Evolutionary conservation across 2,329 filamentous ascomycete genomes (phyloP).

Genomic region (Dactylellina parvicollis): DNA sequence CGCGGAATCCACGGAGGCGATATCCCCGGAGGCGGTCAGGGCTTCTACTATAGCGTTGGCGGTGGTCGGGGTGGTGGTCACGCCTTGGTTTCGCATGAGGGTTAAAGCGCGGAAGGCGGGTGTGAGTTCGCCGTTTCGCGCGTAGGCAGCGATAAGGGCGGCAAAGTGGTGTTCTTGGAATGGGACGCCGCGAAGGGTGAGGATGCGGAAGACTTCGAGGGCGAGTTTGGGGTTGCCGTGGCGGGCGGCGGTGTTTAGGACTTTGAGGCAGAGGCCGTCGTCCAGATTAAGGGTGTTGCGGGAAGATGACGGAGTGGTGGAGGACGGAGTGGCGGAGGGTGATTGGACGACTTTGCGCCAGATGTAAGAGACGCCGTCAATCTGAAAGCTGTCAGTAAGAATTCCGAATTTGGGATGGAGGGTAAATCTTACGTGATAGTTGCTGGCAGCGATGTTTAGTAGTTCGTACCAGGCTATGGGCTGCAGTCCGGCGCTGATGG

Average conservation of each 20-base stretch:
- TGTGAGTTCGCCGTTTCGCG: conserved; percentile 68
- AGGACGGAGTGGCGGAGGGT: conserved; percentile 8
- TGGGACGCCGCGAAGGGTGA: conserved; percentile 68
- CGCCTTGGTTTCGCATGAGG: conserved; percentile 75
- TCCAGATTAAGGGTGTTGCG: conserved; percentile 70
- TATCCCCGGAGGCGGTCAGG: conserved; percentile 66
- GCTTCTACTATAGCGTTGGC: conserved; percentile 71
- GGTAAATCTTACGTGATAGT: conserved; percentile 65
- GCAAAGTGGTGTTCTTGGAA: conserved; percentile 79
- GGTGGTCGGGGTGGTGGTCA: conserved; percentile 68
- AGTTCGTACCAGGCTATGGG: conserved; percentile 74
- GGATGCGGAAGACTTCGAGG: conserved; percentile 74
- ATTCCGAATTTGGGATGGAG: background rate
- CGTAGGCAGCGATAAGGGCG: conserved; percentile 77
- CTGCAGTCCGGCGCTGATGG: conserved; percentile 63
- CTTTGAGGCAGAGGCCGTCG: conserved; percentile 72
- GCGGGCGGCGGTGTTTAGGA: conserved; percentile 77
- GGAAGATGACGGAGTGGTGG: background rate
- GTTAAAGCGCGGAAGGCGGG: conserved; percentile 76
- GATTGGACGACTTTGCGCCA: conserved; percentile 75
- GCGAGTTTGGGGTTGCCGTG: conserved; percentile 75
- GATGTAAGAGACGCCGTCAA: conserved; percentile 72
- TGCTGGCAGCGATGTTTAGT: conserved; percentile 77
- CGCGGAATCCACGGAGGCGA: conserved; percentile 60
- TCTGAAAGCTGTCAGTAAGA: conserved; percentile 60